Base-by-base conservation (phyloP, 495 filamentous ascomycete genomes). In the Glonium stellatum region DNA sequence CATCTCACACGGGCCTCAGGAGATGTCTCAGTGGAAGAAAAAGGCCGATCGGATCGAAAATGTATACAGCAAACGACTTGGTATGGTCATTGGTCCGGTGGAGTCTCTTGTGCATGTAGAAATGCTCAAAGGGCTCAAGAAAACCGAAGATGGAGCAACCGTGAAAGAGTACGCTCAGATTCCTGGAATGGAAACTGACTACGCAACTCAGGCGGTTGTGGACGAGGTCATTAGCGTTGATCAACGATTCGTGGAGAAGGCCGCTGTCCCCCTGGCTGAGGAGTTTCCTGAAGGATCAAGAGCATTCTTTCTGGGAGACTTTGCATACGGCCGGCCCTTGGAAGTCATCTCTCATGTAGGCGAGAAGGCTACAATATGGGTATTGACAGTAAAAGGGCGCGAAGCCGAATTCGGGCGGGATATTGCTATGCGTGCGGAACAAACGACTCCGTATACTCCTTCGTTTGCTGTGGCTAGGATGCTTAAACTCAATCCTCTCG, bases 281-380 rank as follows among this genome's bases (percentile, higher is more conserved):
- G 95, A 99, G 62, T 97, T 97, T 68, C 92, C 95, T 0, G 71
- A 83, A 55, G 84, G 83, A 53, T 84, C 88, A 13, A 80, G 83
- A 42, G 91, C 87, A 1, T 97, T 99, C 77, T 99, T 96, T 77
- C 75, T 99, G n/a, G 95, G 95, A 44, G 95, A 97, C 3, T 92
- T 85, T 75, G 89, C 89, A 67, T 97, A 95, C 66, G 95, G 95
- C 12, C 82, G 91, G 47, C 93, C 95, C 0, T 74, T 96, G 15
- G 83, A 95, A 73, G 83, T 99, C 54, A 80, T 80, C n/a, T 80
- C 84, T 2, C 88, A 96, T 66, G 78, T 77, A 10, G 76, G 81
- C 49, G 85, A 87, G 62, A 89, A 85, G 67, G 85, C 87, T 15
- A 84, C 87, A 61, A 83, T 95, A 52, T 82, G 87, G 77, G 74